Evolutionary conservation across 2,329 filamentous ascomycete genomes (phyloP), one percentile per base, ranked within the genome.

Genomic region (Aureobasidium sp.): DNA sequence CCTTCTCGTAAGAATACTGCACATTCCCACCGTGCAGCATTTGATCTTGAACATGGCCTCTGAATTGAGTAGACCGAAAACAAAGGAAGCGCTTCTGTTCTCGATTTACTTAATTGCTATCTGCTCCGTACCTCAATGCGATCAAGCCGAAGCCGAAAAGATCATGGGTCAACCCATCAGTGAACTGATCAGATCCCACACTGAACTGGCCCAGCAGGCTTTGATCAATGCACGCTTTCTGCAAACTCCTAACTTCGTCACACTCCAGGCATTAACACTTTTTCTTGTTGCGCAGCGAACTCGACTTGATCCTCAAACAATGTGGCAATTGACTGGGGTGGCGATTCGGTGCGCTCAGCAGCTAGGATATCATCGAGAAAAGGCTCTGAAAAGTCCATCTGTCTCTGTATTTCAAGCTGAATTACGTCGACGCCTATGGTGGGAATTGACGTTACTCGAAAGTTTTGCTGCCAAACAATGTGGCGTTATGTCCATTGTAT

Each of bases 141-240:
- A 52, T 17, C 10, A 46, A 1, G 71, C 78, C 20, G 77, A 85
- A 47, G 82, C 80, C 66, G 65, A 73, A 39, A 67, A 72, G 12
- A 67, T 73, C 3, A 75, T 85, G 48, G 80, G 80, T 9, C 77
- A 82, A 69, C 76, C 80, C n/a, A 78, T 82, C 51, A 20, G 27
- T 7, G 17, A 39, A 12, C 6, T 10, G 1, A 50, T 62, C 12
- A 26, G 51, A 5, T 8, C 26, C n/a, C 51, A 47, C 36, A 51
- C 32, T 15, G 44, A 52, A 3, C 17, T 57, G 15, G 46, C 61
- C 27, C 61, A 62, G 65, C 83, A 88, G 65, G 85, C 87, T 1
- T 76, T 91, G 26, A 77, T 86, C 37, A 87, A 86, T 65, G 86
- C 84, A 1, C 81, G 83, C 8, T 87, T 90, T 65, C 82, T 91